Conservation (phyloP, 164 flowering plant genomes). For the Vitis rupestris region DNA sequence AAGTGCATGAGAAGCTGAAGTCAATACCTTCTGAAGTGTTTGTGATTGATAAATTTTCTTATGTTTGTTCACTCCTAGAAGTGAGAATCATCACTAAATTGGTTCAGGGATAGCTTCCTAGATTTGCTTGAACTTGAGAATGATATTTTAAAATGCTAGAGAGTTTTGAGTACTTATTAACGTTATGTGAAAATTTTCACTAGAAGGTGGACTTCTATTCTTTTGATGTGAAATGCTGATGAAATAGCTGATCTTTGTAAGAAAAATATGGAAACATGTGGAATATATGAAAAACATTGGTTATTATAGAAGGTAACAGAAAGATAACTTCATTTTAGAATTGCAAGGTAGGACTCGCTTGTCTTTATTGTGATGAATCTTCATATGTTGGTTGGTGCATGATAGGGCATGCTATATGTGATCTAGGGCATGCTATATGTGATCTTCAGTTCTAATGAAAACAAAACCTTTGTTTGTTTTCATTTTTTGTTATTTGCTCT, state of each 20-base stretch:
- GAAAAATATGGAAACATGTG: not conserved
- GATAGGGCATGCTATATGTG: not conserved
- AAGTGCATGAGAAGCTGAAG: too few species aligned
- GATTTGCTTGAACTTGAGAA: not conserved
- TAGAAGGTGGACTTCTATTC: not conserved
- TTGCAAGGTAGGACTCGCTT: not conserved
- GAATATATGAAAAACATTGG: not conserved
- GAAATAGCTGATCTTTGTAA: not conserved
- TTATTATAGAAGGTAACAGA: not conserved
- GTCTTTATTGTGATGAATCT: not conserved
- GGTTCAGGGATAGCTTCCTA: too few species aligned
- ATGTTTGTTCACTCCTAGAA: too few species aligned
- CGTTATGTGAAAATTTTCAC: not conserved
- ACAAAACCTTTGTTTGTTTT: not conserved
- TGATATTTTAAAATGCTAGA: not conserved
- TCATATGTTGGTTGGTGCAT: not conserved
- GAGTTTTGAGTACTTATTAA: not conserved
- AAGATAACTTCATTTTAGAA: not conserved
- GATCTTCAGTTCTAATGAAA: not conserved
- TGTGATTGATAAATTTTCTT: too few species aligned
- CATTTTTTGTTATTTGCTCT: not conserved
- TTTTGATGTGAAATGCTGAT: not conserved
- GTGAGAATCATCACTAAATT: too few species aligned
- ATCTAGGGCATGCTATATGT: not conserved
- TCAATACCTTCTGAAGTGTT: too few species aligned